These are phyloP conservation scores for Fusarium agapanthi DNA, from an alignment of 2,329 filamentous ascomycete genomes.

Conservation along the genomic window DNA sequence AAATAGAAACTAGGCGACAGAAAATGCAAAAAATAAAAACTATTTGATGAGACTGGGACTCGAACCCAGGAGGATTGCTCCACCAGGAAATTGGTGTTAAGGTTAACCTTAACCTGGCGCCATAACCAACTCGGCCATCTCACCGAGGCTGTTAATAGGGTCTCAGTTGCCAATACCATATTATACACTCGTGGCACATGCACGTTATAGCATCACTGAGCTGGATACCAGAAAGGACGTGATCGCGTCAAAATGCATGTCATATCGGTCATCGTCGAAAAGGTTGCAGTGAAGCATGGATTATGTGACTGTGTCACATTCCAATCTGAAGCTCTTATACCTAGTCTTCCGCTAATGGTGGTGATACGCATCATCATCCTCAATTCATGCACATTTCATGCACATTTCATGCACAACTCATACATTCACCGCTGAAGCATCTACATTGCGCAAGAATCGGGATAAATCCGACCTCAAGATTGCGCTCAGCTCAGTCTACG, in stretches of 20 bases:
- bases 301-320: background rate
- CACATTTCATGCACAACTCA: background rate
- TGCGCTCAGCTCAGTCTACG: background rate
- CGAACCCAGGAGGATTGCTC: slow-evolving; percentile 44
- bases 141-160: slow-evolving; percentile 20
- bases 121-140: slow-evolving; percentile 45
- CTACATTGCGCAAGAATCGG: slow-evolving; percentile 1
- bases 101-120: slow-evolving; percentile 43
- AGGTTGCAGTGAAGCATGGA: background rate
- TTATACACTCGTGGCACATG: rapidly evolving
- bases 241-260: slow-evolving; percentile 1
- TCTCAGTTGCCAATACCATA: rapidly evolving
- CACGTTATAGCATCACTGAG: background rate
- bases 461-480: background rate
- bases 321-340: background rate
- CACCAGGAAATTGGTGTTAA: slow-evolving; percentile 42
- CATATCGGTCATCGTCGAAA: background rate
- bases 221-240: background rate
- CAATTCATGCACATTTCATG: background rate
- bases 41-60: slow-evolving; percentile 43
- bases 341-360: background rate
- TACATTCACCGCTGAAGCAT: background rate
- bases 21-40: slow-evolving; percentile 2
- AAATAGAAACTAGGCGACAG: rapidly evolving
- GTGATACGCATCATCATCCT: background rate